Conservation (phyloP, 192 early-diverging fungal genomes). For the Backusella tarrabulga region DNA sequence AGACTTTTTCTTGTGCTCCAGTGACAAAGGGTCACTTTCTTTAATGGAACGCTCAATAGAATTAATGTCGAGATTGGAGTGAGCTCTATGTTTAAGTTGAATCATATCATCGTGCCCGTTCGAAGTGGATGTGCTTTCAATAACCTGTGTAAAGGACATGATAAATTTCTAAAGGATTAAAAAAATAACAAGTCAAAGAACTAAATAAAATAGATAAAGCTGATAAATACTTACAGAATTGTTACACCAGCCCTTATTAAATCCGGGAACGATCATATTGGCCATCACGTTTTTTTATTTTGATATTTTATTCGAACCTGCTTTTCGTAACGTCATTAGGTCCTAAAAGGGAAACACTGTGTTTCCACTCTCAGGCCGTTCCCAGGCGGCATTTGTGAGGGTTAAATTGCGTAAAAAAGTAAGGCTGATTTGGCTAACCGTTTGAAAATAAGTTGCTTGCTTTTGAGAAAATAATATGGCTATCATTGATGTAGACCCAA, state of each 20-base stretch:
- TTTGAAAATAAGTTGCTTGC: too few species aligned
- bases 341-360: too few species aligned
- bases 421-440: too few species aligned
- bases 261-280: neutral
- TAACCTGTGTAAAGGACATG: constrained; percentile 3
- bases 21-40: constrained; percentile 39
- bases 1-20: constrained; percentile 41
- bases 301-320: neutral
- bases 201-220: neutral
- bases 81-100: neutral
- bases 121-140: neutral
- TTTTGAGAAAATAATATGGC: too few species aligned
- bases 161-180: neutral
- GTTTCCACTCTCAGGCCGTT: too few species aligned
- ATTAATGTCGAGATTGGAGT: neutral
- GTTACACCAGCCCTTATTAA: neutral
- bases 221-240: neutral
- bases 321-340: neutral
- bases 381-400: too few species aligned
- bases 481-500: too few species aligned
- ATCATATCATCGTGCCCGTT: neutral
- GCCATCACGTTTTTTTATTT: neutral
- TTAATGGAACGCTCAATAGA: neutral
- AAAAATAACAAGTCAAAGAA: neutral
- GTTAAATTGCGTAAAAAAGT: too few species aligned